Percentiles rank a stretch among this genome's conserved stretches.
phyloP scores from a whole-genome alignment of 768 basidiomycete genomes.

The Russula foetens region DNA sequence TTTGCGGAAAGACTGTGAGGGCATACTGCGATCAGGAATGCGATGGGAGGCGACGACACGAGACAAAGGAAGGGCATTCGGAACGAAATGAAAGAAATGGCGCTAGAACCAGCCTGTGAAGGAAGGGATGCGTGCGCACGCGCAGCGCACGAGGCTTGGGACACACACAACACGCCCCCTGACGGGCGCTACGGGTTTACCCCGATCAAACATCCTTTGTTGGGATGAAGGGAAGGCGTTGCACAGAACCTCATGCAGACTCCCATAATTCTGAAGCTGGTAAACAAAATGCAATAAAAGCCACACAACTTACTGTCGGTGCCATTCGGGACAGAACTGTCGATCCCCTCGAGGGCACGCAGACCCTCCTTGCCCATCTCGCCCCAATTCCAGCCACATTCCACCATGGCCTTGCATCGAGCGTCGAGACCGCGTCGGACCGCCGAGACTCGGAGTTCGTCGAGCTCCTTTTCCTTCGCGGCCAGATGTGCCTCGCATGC shows the following conservation, averaged over 20 bases:
- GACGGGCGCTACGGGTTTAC: background rate
- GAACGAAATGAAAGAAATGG: background rate
- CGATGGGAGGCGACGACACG: background rate
- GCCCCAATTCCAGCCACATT: constrained; percentile 61
- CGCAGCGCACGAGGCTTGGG: background rate
- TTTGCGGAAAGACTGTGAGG: constrained; percentile 12
- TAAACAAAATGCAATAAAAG: background rate
- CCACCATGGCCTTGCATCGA: constrained; percentile 56
- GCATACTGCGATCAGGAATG: constrained; percentile 12
- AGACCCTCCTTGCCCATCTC: constrained; percentile 61
- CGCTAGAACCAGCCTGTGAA: background rate
- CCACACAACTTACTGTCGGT: constrained; percentile 26
- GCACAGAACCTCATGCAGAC: background rate
- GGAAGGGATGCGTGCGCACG: background rate
- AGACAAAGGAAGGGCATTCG: background rate
- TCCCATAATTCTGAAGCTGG: constrained; percentile 1
- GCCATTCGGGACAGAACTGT: constrained; percentile 20
- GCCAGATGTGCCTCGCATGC: constrained; percentile 75
- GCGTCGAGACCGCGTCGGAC: constrained; percentile 54
- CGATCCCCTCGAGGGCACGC: constrained; percentile 31
- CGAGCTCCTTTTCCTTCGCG: constrained; percentile 58
- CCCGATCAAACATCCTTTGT: background rate
- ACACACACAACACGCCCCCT: background rate
- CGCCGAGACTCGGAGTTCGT: constrained; percentile 40
- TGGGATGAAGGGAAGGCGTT: background rate